Evolutionary conservation across 345 rosid genomes (phyloP).

Genomic region (Gossypium longicalyx): DNA sequence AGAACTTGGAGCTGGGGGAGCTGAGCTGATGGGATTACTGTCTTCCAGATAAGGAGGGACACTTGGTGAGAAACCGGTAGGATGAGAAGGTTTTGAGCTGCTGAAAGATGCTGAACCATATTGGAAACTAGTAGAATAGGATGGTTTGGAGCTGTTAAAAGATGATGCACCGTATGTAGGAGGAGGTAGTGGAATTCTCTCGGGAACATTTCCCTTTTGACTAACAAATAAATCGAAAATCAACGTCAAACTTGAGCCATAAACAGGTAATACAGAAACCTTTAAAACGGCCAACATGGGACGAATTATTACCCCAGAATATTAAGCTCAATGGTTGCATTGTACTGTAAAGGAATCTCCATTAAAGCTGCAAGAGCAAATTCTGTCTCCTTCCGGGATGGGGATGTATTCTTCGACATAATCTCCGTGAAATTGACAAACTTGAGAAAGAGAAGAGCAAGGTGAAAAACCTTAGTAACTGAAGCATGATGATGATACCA

Average conservation of each 20-base stretch:
- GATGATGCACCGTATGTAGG: conserved; percentile 51
- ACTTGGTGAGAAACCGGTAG: conserved; percentile 29
- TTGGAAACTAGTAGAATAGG: conserved; percentile 39
- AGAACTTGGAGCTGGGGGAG: conserved; percentile 47
- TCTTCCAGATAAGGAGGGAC: conserved; percentile 43
- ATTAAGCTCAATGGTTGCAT: conserved; percentile 77
- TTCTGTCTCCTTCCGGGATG: conserved; percentile 69
- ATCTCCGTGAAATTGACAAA: conserved; percentile 92
- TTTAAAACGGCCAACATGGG: neutral
- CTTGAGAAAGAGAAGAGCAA: conserved; percentile 28
- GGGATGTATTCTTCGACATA: conserved; percentile 63
- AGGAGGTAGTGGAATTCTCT: conserved; percentile 75
- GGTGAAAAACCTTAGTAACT: neutral
- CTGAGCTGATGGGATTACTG: conserved; percentile 34
- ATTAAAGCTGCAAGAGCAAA: conserved; percentile 90
- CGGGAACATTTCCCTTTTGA: conserved; percentile 17
- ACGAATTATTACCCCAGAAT: conserved; percentile 57
- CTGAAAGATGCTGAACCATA: neutral
- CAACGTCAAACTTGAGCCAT: neutral
- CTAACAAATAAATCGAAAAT: conserved; percentile 4
- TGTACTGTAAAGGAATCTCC: conserved; percentile 93
- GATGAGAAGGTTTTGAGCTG: neutral
- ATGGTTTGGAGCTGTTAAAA: conserved; percentile 32
- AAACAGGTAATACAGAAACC: neutral
- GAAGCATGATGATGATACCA: neutral